Percentiles rank a stretch among this genome's conserved stretches.
These are phyloP conservation scores for Rhizoctonia solani DNA, from an alignment of 1,284 basidiomycete genomes.

Conservation along the genomic window DNA sequence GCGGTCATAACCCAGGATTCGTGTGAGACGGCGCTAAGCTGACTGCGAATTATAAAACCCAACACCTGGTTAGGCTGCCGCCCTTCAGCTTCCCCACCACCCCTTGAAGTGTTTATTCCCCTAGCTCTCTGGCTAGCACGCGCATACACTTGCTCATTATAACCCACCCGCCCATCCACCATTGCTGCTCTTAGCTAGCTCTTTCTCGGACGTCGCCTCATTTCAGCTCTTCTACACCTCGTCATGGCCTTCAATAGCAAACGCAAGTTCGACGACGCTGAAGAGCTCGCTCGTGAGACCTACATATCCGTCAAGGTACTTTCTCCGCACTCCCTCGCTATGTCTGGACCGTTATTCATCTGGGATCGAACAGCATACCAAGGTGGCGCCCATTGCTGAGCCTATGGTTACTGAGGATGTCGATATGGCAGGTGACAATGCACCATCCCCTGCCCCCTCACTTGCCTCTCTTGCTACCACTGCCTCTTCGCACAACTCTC, in stretches of 20 bases:
- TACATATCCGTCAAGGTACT: slow-evolving; percentile 47
- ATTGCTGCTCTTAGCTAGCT: not conserved
- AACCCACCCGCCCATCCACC: not conserved
- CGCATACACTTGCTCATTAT: slow-evolving; percentile 18
- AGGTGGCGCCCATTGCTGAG: slow-evolving; percentile 22
- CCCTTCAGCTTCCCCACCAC: slow-evolving; percentile 26
- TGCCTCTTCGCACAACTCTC: slow-evolving; percentile 19
- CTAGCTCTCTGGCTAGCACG: not conserved
- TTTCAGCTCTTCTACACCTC: not conserved
- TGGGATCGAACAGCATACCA: slow-evolving; percentile 15
- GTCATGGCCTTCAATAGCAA: slow-evolving; percentile 49
- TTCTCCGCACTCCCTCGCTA: not conserved
- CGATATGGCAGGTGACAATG: slow-evolving; percentile 31
- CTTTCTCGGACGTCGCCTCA: not conserved
- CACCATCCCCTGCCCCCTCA: slow-evolving; percentile 14
- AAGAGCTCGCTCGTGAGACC: slow-evolving; percentile 54
- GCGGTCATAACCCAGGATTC: slow-evolving; percentile 20
- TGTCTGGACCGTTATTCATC: slow-evolving; percentile 2
- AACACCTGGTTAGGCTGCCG: slow-evolving; percentile 4
- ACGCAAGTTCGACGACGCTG: slow-evolving; percentile 64
- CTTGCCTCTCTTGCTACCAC: slow-evolving; percentile 27
- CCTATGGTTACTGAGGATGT: slow-evolving; percentile 27
- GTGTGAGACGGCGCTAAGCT: slow-evolving; percentile 9
- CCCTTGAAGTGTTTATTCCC: not conserved
- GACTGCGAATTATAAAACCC: slow-evolving; percentile 7